These are phyloP conservation scores for Fusarium sp. DNA, from an alignment of 2,329 filamentous ascomycete species.

Conservation along the genomic window DNA sequence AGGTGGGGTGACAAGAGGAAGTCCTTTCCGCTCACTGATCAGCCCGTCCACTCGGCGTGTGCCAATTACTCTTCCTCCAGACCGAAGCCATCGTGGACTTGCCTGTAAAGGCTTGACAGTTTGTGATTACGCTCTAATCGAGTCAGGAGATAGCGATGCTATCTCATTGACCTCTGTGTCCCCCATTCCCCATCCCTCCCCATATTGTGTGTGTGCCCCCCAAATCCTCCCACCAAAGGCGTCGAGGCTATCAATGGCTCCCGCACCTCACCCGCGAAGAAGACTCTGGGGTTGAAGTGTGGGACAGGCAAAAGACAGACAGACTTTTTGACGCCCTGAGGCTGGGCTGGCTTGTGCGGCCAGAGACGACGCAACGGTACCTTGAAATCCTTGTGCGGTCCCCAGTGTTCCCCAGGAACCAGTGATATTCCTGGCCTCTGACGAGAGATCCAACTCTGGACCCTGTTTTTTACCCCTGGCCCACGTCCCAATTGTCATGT, in stretches of 20 bases:
- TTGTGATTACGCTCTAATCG: conserved; percentile 25
- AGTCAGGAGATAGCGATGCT: conserved; percentile 33
- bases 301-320: conserved; percentile 21
- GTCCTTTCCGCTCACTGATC: neutral
- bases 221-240: conserved; percentile 34
- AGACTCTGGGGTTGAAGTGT: conserved; percentile 39
- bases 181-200: conserved; percentile 9
- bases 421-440: conserved; percentile 9
- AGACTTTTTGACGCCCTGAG: neutral
- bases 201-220: conserved; percentile 19
- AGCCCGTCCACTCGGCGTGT: conserved; percentile 28
- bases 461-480: conserved; percentile 8
- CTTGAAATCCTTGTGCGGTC: conserved; percentile 4
- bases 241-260: conserved; percentile 36
- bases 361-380: neutral
- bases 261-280: conserved; percentile 33
- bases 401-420: conserved; percentile 27
- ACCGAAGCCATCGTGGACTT: conserved; percentile 18
- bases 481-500: conserved; percentile 25
- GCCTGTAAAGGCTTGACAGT: conserved; percentile 11
- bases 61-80: conserved; percentile 37
- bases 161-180: conserved; percentile 1
- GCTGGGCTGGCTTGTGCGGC: neutral
- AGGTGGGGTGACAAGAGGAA: conserved; percentile 23
- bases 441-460: conserved; percentile 12